Evolutionary conservation across 192 early-diverging fungal genomes (phyloP), one percentile per base, ranked within the genome.

Genomic region (Mortierella claussenii): DNA sequence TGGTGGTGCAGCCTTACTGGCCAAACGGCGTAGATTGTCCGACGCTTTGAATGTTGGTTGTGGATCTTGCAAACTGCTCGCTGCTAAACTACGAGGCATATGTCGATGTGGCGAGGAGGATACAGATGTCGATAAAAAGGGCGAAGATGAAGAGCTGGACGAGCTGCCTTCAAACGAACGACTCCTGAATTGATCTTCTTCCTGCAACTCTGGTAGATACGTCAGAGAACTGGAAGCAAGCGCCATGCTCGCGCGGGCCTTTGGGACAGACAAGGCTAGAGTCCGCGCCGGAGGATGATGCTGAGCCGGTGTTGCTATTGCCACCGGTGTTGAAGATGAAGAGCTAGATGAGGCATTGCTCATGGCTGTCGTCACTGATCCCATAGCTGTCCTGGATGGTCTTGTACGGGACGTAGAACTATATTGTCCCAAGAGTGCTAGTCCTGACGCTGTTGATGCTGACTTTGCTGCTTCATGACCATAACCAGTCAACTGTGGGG

Each of bases 221-320:
- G 26, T 2, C 44, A 66, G 5, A 4, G 71, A 34, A 13, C 43
- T 65, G 4, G 71, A 65, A 6, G 57, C 57, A 0, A 75, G 62
- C 2, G 71, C 71, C 71, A 75, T 75, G 20, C 62, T 75, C 4
- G 71, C 71, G 12, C 71, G 55, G 6, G 63, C 71, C 26, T 75
- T 75, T 12, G 62, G 63, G 3, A 59, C 32, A 24, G 71, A 43
- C 1, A 75, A n/a, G 1, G 44, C 49, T 17, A 50, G 31, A 1
- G 52, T 54, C 20, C 49, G 50, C 32, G 57, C 21, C 15, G 47
- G 55, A 15, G 34, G n/a, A 10, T 37, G 64, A n/a, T n/a, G n/a
- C n/a, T n/a, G n/a, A n/a, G n/a, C n/a, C n/a, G n/a, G n/a, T n/a
- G n/a, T n/a, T n/a, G n/a, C n/a, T n/a, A n/a, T n/a, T n/a, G n/a